These are phyloP conservation scores for Sporothrix humicola DNA, from an alignment of 2,329 filamentous ascomycete genomes.

Conservation along the genomic window DNA sequence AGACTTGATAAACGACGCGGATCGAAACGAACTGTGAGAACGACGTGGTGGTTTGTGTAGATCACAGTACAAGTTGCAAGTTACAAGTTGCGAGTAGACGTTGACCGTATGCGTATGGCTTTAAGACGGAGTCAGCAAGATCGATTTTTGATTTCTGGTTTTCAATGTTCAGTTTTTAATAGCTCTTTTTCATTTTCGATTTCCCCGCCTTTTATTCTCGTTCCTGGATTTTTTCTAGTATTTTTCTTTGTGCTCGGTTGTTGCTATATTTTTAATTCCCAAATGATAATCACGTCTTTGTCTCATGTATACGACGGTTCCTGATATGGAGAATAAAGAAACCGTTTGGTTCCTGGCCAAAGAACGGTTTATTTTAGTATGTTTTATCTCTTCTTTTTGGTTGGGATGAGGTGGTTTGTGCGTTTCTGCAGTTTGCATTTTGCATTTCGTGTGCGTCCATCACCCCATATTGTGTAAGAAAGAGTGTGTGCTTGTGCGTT, in stretches of 20 bases:
- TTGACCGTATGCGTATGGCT: background rate
- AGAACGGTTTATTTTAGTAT: background rate
- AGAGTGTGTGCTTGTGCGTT: background rate
- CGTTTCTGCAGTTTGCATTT: slow-evolving; percentile 7
- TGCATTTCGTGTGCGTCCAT: background rate
- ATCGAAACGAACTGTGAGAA: slow-evolving; percentile 13
- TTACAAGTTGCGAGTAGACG: too few relatives aligned
- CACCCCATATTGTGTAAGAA: background rate
- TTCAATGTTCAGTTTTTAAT: background rate
- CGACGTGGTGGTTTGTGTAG: background rate
- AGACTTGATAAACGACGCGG: background rate
- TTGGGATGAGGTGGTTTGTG: slow-evolving; percentile 21
- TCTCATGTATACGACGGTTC: slow-evolving; percentile 12
- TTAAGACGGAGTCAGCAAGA: slow-evolving; percentile 3
- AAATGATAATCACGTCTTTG: background rate
- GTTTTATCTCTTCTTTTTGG: background rate
- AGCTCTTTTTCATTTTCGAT: too few relatives aligned
- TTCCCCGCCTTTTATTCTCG: background rate
- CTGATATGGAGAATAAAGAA: background rate
- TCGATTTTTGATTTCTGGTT: background rate
- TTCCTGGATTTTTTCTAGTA: background rate
- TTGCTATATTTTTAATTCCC: background rate
- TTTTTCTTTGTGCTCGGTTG: background rate
- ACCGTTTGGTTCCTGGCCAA: slow-evolving; percentile 4
- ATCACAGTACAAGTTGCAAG: background rate